Conservation (phyloP, 2,329 filamentous ascomycete genomes). For the Gnomoniopsis smithogilvyi region DNA sequence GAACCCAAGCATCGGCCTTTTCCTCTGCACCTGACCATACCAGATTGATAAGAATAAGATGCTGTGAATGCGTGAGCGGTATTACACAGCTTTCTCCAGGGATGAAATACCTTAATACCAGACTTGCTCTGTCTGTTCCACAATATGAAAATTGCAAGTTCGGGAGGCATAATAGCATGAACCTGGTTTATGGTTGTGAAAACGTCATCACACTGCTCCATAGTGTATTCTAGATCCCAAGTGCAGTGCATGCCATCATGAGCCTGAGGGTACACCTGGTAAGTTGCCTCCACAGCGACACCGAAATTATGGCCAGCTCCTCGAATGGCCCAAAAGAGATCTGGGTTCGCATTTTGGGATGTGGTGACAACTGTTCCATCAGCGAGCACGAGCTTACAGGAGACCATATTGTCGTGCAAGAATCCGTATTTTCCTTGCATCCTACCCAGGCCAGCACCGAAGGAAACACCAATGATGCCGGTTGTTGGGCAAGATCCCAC, state of each 20-base stretch:
- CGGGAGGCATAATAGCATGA: background rate
- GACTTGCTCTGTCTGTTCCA: slow-evolving; percentile 2
- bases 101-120: background rate
- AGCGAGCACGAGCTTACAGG: slow-evolving; percentile 36
- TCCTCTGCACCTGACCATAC: background rate
- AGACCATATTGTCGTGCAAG: slow-evolving; percentile 25
- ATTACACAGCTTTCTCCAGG: fast-evolving
- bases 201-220: background rate
- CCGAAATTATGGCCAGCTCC: slow-evolving; percentile 42
- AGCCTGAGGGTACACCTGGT: slow-evolving; percentile 37
- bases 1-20: background rate
- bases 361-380: slow-evolving; percentile 33
- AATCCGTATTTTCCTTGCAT: slow-evolving; percentile 1
- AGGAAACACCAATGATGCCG: background rate
- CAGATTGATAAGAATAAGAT: background rate
- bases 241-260: background rate
- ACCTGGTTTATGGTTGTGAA: background rate
- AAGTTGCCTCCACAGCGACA: slow-evolving; percentile 41
- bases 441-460: background rate
- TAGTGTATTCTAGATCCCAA: background rate
- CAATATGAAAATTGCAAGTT: background rate
- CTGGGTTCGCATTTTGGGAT: slow-evolving; percentile 39
- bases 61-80: background rate
- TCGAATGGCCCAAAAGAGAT: slow-evolving; percentile 39
- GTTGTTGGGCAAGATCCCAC: slow-evolving; percentile 5